Conservation (phyloP, 1,284 basidiomycete species). For the Cutaneotrichosporon mucoides region DNA sequence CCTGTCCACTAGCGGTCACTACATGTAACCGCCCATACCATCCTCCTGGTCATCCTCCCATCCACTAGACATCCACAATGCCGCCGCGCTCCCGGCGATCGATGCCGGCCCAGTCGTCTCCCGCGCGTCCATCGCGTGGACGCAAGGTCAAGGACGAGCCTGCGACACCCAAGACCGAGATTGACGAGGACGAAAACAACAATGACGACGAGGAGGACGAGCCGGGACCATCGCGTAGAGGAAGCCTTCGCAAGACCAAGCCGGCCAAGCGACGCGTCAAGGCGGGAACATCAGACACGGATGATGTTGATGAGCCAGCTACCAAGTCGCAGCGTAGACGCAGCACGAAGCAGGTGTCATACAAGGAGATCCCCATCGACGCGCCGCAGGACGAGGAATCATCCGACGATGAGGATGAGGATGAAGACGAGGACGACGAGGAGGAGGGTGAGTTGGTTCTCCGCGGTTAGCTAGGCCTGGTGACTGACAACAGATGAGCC, state of each 20-base stretch:
- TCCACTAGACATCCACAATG: conserved; percentile 7
- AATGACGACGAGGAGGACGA: conserved; percentile 20
- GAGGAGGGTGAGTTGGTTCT: conserved; percentile 1
- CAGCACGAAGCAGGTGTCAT: conserved; percentile 23
- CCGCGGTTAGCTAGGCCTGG: too few species aligned
- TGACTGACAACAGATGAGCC: conserved; percentile 13
- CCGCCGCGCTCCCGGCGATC: conserved; percentile 15
- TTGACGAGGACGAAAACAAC: conserved; percentile 14
- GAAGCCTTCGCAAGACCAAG: conserved; percentile 11
- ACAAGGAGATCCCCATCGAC: conserved; percentile 23
- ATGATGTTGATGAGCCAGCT: conserved; percentile 12
- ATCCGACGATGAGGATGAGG: conserved; percentile 14
- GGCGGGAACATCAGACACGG: conserved; percentile 12
- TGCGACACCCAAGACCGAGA: conserved; percentile 1
- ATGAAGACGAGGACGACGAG: conserved; percentile 12
- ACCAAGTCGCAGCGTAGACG: conserved; percentile 15
- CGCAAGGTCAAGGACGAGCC: conserved; percentile 17
- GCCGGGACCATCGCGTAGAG: conserved; percentile 1
- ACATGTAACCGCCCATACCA: background rate
- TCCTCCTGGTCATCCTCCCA: background rate
- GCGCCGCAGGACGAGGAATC: conserved; percentile 20
- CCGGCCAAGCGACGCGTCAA: conserved; percentile 1
- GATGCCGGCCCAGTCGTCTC: conserved; percentile 4
- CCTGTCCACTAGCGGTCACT: background rate
- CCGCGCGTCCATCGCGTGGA: conserved; percentile 5